Evolutionary conservation across 441 rosid genomes (phyloP).

Genomic region (Gossypium schwendimanii): DNA sequence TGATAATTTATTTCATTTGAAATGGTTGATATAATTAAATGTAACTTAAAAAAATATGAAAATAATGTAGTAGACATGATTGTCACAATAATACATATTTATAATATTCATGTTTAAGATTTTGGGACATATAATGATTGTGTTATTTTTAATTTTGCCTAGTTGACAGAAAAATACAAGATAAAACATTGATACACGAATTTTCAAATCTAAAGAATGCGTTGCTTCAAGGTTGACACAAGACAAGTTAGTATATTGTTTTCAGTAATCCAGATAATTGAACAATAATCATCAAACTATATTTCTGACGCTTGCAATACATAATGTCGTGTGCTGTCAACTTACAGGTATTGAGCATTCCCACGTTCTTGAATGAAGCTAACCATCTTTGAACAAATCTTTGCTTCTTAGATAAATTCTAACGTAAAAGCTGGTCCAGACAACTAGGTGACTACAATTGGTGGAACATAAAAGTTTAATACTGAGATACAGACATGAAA

Average conservation of each 20-base stretch:
- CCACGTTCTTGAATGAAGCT: neutral
- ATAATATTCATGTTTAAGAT: too few species aligned
- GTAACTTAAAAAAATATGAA: too few species aligned
- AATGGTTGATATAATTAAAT: too few species aligned
- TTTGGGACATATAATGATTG: too few species aligned
- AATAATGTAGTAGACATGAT: too few species aligned
- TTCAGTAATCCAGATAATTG: neutral
- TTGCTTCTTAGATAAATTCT: neutral
- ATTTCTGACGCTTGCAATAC: neutral
- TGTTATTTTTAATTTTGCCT: too few species aligned
- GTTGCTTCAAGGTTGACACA: neutral
- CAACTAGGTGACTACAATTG: neutral
- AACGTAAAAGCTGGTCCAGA: neutral
- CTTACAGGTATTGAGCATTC: neutral
- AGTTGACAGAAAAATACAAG: too few species aligned
- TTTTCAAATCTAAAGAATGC: neutral
- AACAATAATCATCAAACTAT: neutral
- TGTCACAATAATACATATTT: too few species aligned
- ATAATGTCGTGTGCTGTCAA: neutral
- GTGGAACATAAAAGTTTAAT: neutral
- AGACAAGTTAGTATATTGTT: neutral
- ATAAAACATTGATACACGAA: neutral
- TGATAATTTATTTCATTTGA: too few species aligned
- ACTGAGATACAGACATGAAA: neutral
- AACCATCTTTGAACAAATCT: neutral